Conservation (phyloP, 306 rosid species). For the Malus domestica region DNA sequence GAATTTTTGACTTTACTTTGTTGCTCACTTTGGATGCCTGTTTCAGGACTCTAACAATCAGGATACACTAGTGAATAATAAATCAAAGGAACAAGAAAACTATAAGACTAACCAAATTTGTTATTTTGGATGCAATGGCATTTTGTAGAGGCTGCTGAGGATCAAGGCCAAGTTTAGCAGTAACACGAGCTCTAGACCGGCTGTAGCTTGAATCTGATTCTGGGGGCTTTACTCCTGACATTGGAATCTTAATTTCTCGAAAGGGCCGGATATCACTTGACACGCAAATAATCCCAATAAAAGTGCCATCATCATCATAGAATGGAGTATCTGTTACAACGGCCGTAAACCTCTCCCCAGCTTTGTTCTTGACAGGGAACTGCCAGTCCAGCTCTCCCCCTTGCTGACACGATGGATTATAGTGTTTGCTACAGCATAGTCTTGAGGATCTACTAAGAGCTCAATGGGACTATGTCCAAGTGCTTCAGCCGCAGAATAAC, state of each 20-base stretch:
- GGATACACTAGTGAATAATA: slow-evolving; percentile 24
- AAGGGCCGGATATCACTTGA: slow-evolving; percentile 66
- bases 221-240: slow-evolving; percentile 15
- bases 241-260: slow-evolving; percentile 46
- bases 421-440: slow-evolving; percentile 39
- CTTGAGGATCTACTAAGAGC: slow-evolving; percentile 59
- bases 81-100: slow-evolving; percentile 24
- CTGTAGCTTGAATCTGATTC: slow-evolving; percentile 37
- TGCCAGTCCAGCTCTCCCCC: slow-evolving; percentile 91
- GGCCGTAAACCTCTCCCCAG: slow-evolving; percentile 56
- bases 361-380: slow-evolving; percentile 69
- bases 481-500: slow-evolving; percentile 80
- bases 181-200: slow-evolving; percentile 38
- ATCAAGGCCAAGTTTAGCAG: slow-evolving; percentile 73
- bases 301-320: slow-evolving; percentile 67
- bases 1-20: slow-evolving; percentile 78
- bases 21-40: slow-evolving; percentile 93
- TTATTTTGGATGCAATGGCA: slow-evolving; percentile 74
- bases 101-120: slow-evolving; percentile 78
- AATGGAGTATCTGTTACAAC: slow-evolving; percentile 67
- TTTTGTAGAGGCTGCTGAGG: slow-evolving; percentile 81
- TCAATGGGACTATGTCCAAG: slow-evolving; percentile 58
- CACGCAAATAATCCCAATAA: slow-evolving; percentile 67
- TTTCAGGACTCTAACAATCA: slow-evolving; percentile 36
- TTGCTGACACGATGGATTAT: slow-evolving; percentile 44